Conservation (phyloP, 495 filamentous ascomycete species). For the Aspergillus asperescens region DNA sequence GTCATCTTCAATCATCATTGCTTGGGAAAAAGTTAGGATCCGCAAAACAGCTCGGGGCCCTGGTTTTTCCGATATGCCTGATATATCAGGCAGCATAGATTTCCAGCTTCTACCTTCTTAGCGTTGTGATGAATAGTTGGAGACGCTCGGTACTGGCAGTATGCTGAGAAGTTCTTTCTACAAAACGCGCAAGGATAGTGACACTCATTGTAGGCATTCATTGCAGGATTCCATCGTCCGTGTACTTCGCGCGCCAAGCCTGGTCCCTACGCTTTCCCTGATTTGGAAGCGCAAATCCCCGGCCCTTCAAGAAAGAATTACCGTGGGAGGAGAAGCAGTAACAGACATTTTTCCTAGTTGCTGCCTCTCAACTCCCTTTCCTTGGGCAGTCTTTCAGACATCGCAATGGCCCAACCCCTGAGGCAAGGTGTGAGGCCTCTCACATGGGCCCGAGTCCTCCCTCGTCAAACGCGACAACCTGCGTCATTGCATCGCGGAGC, state of each 20-base stretch:
- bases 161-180: too few species aligned
- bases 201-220: too few species aligned
- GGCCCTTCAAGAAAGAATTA: constrained; percentile 14
- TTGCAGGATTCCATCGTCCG: too few species aligned
- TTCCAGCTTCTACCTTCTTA: too few species aligned
- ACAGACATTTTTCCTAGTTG: neutral
- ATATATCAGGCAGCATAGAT: neutral
- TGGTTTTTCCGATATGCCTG: constrained; percentile 9
- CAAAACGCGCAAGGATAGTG: too few species aligned
- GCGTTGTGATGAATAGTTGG: too few species aligned
- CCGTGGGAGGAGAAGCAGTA: constrained; percentile 9
- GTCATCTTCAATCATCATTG: neutral
- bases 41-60: constrained; percentile 3
- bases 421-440: constrained; percentile 37
- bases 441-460: constrained; percentile 35
- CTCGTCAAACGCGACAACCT: constrained; percentile 26
- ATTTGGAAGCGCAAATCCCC: constrained; percentile 17
- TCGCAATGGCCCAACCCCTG: constrained; percentile 35
- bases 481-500: constrained; percentile 21
- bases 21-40: constrained; percentile 17
- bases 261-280: constrained; percentile 14
- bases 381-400: neutral
- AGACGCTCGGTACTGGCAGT: too few species aligned
- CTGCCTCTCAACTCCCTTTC: constrained; percentile 5
- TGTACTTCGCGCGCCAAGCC: constrained; percentile 12